Evolutionary conservation across 169 alveolate genomes (phyloP), one percentile per base, ranked within the genome.

Genomic region (Plasmodium gonderi): DNA sequence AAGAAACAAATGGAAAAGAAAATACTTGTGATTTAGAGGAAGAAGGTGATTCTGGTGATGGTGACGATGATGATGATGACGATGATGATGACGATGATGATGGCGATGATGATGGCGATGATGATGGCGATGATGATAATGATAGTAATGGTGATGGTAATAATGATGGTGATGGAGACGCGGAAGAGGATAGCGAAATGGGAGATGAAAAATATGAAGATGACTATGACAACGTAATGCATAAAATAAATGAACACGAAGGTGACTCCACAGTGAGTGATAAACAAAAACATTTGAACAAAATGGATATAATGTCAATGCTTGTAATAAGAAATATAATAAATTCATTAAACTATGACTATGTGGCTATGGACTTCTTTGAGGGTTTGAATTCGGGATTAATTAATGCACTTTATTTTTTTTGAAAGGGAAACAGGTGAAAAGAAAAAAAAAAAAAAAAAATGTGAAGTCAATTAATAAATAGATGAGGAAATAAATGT

Each of bases 291-390:
- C 1, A 54, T 54, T 54, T 54, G 69, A 54, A n/a, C 69, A n/a
- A 12, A 54, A 31, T 12, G 8, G 69, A 54, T 17, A 54, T 29
- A 78, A 26, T 78, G 8, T 6, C 23, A 5, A 74, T 33, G 80
- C 47, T 74, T 38, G 36, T 47, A 20, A n/a, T 74, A 29, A n/a
- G 80, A 44, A 74, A 74, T 47, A 12, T 74, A 29, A 17, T 74
- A 74, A 74, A 29, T 74, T 17, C 80, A 26, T 38, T 74, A 6
- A 74, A 36, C 29, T n/a, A 74, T 74, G 80, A 74, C 49, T 74
- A 74, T 47, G 80, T 11, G 23, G 33, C 26, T 74, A 74, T 33
- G 47, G 80, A 74, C 12, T 23, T 44, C 80, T 26, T 74, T 29
- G 26, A 20, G 6, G 65, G 80, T 33, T 74, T 38, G n/a, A 44